Conservation (phyloP, 305 asterid genomes). For the Fraxinus sp. region DNA sequence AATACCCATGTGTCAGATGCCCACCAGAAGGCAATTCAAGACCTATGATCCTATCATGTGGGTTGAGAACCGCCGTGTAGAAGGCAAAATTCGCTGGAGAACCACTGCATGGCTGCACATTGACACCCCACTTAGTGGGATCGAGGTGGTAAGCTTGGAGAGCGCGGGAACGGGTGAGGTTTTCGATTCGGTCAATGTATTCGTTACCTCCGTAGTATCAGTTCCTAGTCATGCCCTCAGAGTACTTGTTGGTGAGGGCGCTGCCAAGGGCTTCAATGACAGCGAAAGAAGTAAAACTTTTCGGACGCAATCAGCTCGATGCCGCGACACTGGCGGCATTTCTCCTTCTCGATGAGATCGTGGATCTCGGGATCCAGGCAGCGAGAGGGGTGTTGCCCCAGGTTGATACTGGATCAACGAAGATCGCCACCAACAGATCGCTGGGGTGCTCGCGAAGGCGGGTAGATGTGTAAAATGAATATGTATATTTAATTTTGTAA, state of each 20-base stretch:
- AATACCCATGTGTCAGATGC: constrained; percentile 87
- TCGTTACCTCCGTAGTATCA: constrained; percentile 96
- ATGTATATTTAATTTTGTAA: too few relatives aligned
- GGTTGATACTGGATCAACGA: constrained; percentile 41
- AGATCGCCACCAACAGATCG: too few relatives aligned
- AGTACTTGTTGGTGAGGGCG: constrained; percentile 88
- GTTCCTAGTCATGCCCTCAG: constrained; percentile 93
- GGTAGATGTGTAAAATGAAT: too few relatives aligned
- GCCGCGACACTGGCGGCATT: constrained; percentile 89
- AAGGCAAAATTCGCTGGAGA: constrained; percentile 94
- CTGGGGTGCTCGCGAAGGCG: too few relatives aligned
- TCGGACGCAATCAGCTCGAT: constrained; percentile 96
- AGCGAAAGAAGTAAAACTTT: constrained; percentile 91
- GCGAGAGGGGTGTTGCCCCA: constrained; percentile 80
- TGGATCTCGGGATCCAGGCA: constrained; percentile 79
- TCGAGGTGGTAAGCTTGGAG: constrained; percentile 80
- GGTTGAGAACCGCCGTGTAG: constrained; percentile 87
- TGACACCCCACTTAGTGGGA: constrained; percentile 92
- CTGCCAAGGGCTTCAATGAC: constrained; percentile 94
- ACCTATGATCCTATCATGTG: constrained; percentile 92
- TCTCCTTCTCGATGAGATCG: constrained; percentile 91
- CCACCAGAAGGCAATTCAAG: constrained; percentile 95
- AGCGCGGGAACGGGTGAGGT: constrained; percentile 81
- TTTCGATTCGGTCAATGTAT: constrained; percentile 84
- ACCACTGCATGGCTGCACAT: constrained; percentile 92